Evolutionary conservation across 2,329 filamentous ascomycete genomes (phyloP).

Genomic region (Blastomyces silverae): DNA sequence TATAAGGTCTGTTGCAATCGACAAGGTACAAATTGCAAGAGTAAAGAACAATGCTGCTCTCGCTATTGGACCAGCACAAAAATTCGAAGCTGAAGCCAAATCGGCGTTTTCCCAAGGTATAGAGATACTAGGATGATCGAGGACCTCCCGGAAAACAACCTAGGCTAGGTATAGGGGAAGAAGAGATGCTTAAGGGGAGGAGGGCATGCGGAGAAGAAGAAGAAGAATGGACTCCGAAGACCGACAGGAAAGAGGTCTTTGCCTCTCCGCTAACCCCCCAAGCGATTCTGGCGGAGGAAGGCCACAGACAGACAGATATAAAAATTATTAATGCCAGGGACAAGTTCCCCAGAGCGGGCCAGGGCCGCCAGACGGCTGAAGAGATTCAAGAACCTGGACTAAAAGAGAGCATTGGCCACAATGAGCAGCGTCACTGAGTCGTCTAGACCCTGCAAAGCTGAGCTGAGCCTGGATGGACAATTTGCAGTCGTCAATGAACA

Average conservation of each 20-base stretch:
- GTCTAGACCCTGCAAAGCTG: constrained; percentile 6
- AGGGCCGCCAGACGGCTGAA: background rate
- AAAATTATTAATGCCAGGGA: background rate
- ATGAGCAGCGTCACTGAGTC: background rate
- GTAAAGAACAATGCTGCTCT: background rate
- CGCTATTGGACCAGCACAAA: background rate
- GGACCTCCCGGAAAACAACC: background rate
- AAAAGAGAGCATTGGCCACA: constrained; percentile 1
- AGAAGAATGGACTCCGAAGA: background rate
- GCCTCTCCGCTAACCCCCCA: too few species aligned
- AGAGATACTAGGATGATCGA: background rate
- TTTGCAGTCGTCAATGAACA: background rate
- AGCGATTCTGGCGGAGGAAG: background rate
- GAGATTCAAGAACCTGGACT: constrained; percentile 4
- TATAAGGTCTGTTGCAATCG: background rate
- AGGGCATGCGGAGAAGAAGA: background rate
- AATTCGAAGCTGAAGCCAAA: background rate
- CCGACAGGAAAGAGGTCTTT: background rate
- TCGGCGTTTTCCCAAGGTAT: background rate
- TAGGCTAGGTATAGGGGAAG: background rate
- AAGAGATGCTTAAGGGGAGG: background rate
- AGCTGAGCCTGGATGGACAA: constrained; percentile 8
- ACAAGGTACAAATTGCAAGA: background rate
- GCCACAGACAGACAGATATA: background rate
- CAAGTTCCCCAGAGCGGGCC: background rate